Evolutionary conservation across 768 basidiomycete species (phyloP), one percentile per base, ranked within the genome.

Genomic region (Infundibulicybe gibba): DNA sequence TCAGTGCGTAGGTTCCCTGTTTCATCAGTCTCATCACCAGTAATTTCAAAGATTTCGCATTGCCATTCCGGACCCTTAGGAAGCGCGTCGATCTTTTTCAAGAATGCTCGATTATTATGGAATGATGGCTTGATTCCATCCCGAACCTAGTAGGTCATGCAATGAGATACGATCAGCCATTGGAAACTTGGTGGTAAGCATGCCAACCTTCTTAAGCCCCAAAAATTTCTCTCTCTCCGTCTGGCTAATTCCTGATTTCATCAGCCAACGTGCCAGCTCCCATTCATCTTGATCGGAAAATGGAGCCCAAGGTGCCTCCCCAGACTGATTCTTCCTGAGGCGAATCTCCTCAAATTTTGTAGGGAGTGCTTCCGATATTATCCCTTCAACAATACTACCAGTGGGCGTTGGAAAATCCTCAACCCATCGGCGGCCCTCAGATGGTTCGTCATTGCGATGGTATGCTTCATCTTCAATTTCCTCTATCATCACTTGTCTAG

Each of bases 191-290:
- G 25, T 25, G n/a, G 25, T 25, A 8, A 25, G 25, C 25, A 25
- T 3, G 8, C 25, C 3, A 25, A 25, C 25, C 25, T 25, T 25
- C 25, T 25, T 25, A 8, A 25, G 25, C 8, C 25, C 8, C 25
- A 25, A 8, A 25, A 25, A 25, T 4, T 25, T 25, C 8, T 25
- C 25, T 25, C 25, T 25, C 25, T 25, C 25, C 25, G 25, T 25
- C 25, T 25, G 25, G 25, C 25, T 25, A 8, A 25, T 25, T 25
- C 25, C 25, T 8, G 25, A 25, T 25, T 53, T 55, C 14, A 61
- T 61, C 32, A 71, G 47, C 64, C 63, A 71, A 32, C 53, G 45
- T 2, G 60, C 69, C 0, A 71, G 45, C 34, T 61, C 54, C 53
- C 61, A 63, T 35, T 69, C 61, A 5, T 61, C 61, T 31, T 52